These are phyloP conservation scores for Solanum tarijense DNA, from an alignment of 257 asterid species.

Conservation along the genomic window DNA sequence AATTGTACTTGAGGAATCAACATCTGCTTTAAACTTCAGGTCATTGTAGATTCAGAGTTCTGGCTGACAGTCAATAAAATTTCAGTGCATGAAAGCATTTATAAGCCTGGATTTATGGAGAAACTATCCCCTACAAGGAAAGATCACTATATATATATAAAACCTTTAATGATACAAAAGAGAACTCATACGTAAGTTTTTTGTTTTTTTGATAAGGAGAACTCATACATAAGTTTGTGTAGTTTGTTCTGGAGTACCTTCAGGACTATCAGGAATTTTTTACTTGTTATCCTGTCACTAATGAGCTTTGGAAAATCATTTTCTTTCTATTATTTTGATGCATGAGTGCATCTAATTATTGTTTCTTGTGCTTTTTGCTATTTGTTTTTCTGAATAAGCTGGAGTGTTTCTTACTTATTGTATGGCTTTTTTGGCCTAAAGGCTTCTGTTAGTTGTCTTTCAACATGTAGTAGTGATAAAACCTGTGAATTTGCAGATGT, in stretches of 20 bases:
- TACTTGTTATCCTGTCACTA: neutral
- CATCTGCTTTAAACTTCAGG: neutral
- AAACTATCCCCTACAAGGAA: neutral
- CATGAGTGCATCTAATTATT: neutral
- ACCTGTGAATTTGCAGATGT: slow-evolving; percentile 38
- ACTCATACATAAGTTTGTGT: neutral
- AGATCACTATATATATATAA: neutral
- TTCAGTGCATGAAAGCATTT: neutral
- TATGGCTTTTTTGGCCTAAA: neutral
- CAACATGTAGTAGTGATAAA: neutral
- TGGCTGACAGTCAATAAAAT: neutral
- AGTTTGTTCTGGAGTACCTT: neutral
- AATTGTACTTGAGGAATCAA: neutral
- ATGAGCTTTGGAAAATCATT: neutral
- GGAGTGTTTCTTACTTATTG: neutral
- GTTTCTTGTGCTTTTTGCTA: neutral
- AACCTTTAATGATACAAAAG: neutral
- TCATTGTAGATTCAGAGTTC: neutral
- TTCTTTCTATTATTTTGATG: neutral
- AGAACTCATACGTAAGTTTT: neutral
- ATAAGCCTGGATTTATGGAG: neutral
- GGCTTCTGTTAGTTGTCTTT: neutral
- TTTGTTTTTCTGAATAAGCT: neutral
- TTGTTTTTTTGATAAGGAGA: neutral
- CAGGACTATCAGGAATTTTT: neutral